These are phyloP conservation scores for Salix udensis DNA, from an alignment of 345 rosid genomes.

Conservation along the genomic window DNA sequence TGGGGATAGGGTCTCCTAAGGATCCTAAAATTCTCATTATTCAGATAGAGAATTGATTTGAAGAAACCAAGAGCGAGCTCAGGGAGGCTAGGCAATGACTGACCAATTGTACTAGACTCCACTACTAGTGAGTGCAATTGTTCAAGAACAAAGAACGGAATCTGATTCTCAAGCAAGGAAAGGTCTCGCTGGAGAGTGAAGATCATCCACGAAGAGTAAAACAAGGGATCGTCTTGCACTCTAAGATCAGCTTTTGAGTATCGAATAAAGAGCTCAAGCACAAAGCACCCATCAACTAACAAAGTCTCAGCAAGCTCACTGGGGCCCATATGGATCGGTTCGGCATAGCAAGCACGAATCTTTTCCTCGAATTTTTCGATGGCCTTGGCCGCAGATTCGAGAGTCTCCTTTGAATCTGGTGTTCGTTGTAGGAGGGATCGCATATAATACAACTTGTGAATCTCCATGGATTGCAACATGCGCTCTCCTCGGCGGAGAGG, in stretches of 20 bases:
- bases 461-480: too few relatives aligned
- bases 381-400: background rate
- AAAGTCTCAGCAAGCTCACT: background rate
- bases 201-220: conserved; percentile 29
- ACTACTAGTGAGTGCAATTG: background rate
- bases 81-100: background rate
- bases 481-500: too few relatives aligned
- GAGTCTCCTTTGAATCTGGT: too few relatives aligned
- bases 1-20: background rate
- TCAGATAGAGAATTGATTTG: background rate
- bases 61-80: conserved; percentile 10
- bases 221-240: conserved; percentile 24
- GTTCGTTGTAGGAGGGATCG: background rate
- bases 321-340: rapidly evolving
- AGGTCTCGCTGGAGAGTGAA: conserved; percentile 15
- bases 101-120: background rate
- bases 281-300: conserved; percentile 12
- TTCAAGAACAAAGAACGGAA: conserved; percentile 20
- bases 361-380: background rate
- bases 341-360: background rate
- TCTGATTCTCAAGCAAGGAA: conserved; percentile 26
- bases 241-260: conserved; percentile 8
- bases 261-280: conserved; percentile 23
- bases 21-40: background rate
- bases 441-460: background rate